These are phyloP conservation scores for Pseudogymnoascus sp. DNA, from an alignment of 2,329 filamentous ascomycete species.

Conservation along the genomic window DNA sequence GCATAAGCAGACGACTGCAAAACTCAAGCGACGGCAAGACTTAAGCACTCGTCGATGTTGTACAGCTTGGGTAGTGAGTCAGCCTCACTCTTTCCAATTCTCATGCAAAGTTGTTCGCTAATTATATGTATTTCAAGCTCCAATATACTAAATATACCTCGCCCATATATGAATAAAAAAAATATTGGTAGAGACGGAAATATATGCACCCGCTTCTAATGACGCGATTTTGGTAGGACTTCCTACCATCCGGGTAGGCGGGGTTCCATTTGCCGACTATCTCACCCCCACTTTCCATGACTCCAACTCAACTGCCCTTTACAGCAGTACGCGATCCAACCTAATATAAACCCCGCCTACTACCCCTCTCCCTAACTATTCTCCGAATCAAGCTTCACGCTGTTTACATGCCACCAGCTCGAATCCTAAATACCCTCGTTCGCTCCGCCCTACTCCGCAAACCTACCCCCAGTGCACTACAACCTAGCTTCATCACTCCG, in stretches of 20 bases:
- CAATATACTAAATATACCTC: neutral
- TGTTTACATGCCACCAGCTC: constrained; percentile 1
- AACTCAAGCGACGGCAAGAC: no score
- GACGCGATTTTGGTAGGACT: neutral
- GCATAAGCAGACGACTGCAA: no score
- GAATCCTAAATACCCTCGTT: neutral
- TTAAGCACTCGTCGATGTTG: no score
- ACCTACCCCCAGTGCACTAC: neutral
- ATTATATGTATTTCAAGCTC: no score
- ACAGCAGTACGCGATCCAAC: neutral
- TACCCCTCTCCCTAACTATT: neutral
- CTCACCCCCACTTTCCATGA: neutral
- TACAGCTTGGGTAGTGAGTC: no score
- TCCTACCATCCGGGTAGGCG: neutral
- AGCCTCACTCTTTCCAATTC: no score
- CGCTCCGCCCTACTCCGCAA: neutral
- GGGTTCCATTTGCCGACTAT: neutral
- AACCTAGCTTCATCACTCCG: neutral
- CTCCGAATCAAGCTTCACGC: neutral
- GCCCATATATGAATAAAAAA: neutral
- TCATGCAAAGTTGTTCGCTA: no score
- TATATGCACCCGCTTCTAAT: neutral
- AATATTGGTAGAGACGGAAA: neutral
- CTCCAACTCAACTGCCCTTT: neutral
- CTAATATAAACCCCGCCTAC: neutral